Evolutionary conservation across 1,284 basidiomycete genomes (phyloP), one percentile per base, ranked within the genome.

Genomic region (Leccinum angustisporum): DNA sequence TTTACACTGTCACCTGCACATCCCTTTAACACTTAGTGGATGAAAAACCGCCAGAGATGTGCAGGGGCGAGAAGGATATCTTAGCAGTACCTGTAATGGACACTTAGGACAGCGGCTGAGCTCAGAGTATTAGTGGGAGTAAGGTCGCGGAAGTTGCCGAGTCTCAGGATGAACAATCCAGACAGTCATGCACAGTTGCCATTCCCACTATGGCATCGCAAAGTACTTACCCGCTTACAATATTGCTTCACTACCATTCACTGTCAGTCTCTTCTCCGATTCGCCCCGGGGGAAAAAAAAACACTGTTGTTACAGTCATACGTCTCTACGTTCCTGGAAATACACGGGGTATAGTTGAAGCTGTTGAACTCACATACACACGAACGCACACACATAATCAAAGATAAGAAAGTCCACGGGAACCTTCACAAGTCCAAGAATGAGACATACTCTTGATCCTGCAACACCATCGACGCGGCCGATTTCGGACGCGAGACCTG

Each of bases 391-490:
- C 14, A 30, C 2, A 51, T 51, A 51, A 30, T 51, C 14, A 30
- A 51, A 30, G 7, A 51, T 27, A 53, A 11, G 25, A 53, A 21
- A 16, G 27, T 53, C 50, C 50, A 25, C 27, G 50, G 25, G 21
- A 30, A 13, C 25, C 8, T 7, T 72, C 62, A 71, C 13, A 72
- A 33, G 2, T 72, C 71, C 59, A 75, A 59, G 18, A 72, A 72
- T 14, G 71, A 72, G 10, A 75, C 61, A 59, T 72, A 75, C 40
- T 75, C 68, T 31, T 7, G 51, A 18, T 63, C 59, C 51, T 72
- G 65, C 25, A 53, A 54, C 21, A 70, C 58, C 25, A 60, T 51
- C 7, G 71, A 56, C 18, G 58, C 14, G 18, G 54, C 13, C 30
- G 61, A 53, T 30, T 30, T 57, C n/a, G 16, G 33, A 18, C 14